Evolutionary conservation across 2,329 filamentous ascomycete genomes (phyloP).

Genomic region (Tetracladium maxilliforme): DNA sequence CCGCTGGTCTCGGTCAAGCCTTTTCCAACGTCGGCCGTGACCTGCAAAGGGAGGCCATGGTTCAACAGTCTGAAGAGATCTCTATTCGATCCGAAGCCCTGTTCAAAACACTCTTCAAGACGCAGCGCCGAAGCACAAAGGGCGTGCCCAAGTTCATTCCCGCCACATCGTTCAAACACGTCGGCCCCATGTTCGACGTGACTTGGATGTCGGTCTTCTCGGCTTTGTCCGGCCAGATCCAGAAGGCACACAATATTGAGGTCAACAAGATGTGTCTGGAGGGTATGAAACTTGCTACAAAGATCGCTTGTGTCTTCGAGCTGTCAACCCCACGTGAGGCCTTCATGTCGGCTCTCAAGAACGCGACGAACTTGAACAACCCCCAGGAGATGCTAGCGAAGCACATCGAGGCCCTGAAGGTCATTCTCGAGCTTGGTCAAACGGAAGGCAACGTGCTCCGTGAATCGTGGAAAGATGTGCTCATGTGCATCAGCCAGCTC

Average conservation of each 20-base stretch:
- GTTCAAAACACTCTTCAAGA: constrained; percentile 85
- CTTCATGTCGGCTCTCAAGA: constrained; percentile 83
- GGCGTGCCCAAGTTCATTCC: constrained; percentile 64
- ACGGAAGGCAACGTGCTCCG: constrained; percentile 83
- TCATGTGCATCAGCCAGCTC: constrained; percentile 90
- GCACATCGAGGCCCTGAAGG: constrained; percentile 88
- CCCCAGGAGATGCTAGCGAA: constrained; percentile 89
- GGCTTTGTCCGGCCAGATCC: constrained; percentile 81
- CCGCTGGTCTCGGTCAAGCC: constrained; percentile 74
- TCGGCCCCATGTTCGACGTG: constrained; percentile 96
- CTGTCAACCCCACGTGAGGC: constrained; percentile 86
- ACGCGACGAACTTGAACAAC: constrained; percentile 92
- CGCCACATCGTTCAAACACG: constrained; percentile 85
- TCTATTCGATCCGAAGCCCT: constrained; percentile 59
- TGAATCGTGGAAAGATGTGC: constrained; percentile 86
- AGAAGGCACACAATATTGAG: constrained; percentile 84
- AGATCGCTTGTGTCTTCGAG: constrained; percentile 86
- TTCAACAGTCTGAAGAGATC: constrained; percentile 93
- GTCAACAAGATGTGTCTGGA: constrained; percentile 88
- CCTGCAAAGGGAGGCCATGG: constrained; percentile 80
- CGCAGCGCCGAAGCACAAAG: constrained; percentile 67
- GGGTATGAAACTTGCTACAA: constrained; percentile 85
- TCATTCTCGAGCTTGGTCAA: constrained; percentile 80
- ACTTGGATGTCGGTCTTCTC: constrained; percentile 99
- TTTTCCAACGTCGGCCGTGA: constrained; percentile 87